Conservation (phyloP, 2,329 filamentous ascomycete genomes). For the Juglanconis oblonga region DNA sequence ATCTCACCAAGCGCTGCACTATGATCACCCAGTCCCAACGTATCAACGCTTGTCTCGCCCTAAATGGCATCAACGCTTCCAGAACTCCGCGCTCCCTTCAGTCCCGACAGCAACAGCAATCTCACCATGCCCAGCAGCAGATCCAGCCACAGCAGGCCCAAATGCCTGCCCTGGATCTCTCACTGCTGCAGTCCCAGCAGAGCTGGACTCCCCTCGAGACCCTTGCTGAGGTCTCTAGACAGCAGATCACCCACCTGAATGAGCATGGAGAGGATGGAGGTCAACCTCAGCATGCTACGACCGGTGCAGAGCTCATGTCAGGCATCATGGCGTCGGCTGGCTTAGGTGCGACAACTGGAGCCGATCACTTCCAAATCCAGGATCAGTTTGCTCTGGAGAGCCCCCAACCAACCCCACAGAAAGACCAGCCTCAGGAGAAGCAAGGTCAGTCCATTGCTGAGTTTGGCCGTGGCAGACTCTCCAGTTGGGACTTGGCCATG, state of each 20-base stretch:
- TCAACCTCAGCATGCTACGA: conserved; percentile 40
- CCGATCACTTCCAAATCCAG: conserved; percentile 50
- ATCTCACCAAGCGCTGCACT: conserved; percentile 84
- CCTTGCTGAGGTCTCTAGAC: conserved; percentile 75
- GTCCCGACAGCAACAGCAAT: conserved; percentile 17
- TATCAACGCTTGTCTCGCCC: conserved; percentile 69
- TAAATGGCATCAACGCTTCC: conserved; percentile 65
- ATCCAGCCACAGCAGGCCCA: conserved; percentile 40
- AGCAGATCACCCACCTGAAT: conserved; percentile 68
- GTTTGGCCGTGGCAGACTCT: not conserved
- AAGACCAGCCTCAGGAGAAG: conserved; percentile 30
- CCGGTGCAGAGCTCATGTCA: conserved; percentile 14
- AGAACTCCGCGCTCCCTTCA: conserved; percentile 7
- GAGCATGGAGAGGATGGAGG: conserved; percentile 52
- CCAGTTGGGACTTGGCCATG: not conserved
- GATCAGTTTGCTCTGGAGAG: conserved; percentile 56
- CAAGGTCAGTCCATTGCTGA: conserved; percentile 32
- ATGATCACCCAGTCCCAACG: conserved; percentile 72
- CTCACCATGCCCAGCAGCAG: conserved; percentile 26
- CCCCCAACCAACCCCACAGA: conserved; percentile 51
- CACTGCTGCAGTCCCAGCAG: conserved; percentile 43
- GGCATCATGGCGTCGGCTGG: conserved; percentile 4
- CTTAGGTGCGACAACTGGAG: conserved; percentile 19
- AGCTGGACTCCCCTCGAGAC: conserved; percentile 82
- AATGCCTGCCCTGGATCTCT: conserved; percentile 33